Evolutionary conservation across 176 grass and related monocot species (phyloP).

Genomic region (Aegilops tauschii): DNA sequence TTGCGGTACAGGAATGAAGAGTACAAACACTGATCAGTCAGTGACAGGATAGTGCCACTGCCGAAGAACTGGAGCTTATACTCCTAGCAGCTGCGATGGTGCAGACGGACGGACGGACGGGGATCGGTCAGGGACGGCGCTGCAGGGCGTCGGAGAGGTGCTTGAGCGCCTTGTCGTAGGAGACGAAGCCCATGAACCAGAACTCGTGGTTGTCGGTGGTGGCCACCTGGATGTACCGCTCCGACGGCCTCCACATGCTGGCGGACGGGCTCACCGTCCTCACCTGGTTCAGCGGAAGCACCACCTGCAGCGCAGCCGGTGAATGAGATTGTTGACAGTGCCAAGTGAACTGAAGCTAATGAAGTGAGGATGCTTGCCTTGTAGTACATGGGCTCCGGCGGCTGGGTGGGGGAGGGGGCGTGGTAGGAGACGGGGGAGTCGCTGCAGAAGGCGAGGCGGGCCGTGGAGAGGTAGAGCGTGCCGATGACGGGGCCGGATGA

Average conservation of each 20-base stretch:
- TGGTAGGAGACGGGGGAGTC: constrained; percentile 64
- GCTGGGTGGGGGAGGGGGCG: constrained; percentile 17
- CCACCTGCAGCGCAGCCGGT: constrained; percentile 31
- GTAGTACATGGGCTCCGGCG: constrained; percentile 57
- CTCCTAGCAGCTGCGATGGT: neutral
- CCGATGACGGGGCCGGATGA: constrained; percentile 82
- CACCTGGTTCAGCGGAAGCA: constrained; percentile 57
- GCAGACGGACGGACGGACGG: neutral
- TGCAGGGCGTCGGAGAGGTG: constrained; percentile 59
- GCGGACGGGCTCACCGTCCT: constrained; percentile 61
- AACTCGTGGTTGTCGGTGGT: constrained; percentile 70
- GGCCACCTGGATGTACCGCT: constrained; percentile 76
- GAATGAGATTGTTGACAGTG: neutral
- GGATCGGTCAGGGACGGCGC: constrained; percentile 3
- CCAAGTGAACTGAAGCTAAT: neutral
- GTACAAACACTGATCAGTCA: neutral
- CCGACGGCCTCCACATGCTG: constrained; percentile 42
- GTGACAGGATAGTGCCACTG: neutral
- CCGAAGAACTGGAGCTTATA: neutral
- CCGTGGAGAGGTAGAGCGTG: constrained; percentile 82
- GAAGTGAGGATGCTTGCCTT: constrained; percentile 32
- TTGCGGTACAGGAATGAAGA: neutral
- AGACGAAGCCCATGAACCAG: constrained; percentile 96
- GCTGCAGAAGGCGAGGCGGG: constrained; percentile 79
- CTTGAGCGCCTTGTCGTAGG: constrained; percentile 78